Conservation (phyloP, 129 eudicot genomes). For the Sambucus nigra region DNA sequence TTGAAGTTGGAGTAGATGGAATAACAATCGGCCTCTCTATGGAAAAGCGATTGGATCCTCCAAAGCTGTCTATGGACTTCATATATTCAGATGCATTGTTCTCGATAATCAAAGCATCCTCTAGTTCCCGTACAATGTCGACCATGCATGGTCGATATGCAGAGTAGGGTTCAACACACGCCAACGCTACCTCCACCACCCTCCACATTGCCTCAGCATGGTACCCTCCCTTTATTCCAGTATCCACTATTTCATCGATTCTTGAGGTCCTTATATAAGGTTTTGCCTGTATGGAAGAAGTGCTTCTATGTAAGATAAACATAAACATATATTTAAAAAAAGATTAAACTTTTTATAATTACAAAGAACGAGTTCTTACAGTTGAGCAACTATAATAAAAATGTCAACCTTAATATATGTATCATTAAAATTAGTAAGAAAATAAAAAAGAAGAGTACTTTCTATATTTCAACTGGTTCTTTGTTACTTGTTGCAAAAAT, state of each 20-base stretch:
- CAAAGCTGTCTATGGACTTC: slow-evolving; percentile 80
- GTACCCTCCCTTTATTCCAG: slow-evolving; percentile 72
- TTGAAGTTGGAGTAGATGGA: slow-evolving; percentile 38
- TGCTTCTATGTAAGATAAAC: background rate
- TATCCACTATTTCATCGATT: slow-evolving; percentile 77
- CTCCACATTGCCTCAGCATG: slow-evolving; percentile 93
- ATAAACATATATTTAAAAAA: background rate
- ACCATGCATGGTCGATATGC: slow-evolving; percentile 72
- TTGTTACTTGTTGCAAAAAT: no score
- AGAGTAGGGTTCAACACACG: slow-evolving; percentile 73
- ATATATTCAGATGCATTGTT: slow-evolving; percentile 84
- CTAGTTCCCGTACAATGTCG: slow-evolving; percentile 82
- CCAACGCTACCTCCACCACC: slow-evolving; percentile 80
- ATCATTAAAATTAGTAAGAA: no score
- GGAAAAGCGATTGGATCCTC: slow-evolving; percentile 72
- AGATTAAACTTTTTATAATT: no score
- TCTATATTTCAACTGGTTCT: no score
- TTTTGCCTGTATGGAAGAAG: slow-evolving; percentile 43
- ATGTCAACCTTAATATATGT: no score
- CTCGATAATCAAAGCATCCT: slow-evolving; percentile 80
- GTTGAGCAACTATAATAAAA: no score
- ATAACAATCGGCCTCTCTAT: slow-evolving; percentile 59
- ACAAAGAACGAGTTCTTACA: no score
- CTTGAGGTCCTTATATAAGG: slow-evolving; percentile 67
- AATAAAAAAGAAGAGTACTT: no score